Percentiles rank a stretch among this genome's conserved stretches.
These are phyloP conservation scores for Cercis canadensis DNA, from an alignment of 306 rosid genomes.

Conservation along the genomic window DNA sequence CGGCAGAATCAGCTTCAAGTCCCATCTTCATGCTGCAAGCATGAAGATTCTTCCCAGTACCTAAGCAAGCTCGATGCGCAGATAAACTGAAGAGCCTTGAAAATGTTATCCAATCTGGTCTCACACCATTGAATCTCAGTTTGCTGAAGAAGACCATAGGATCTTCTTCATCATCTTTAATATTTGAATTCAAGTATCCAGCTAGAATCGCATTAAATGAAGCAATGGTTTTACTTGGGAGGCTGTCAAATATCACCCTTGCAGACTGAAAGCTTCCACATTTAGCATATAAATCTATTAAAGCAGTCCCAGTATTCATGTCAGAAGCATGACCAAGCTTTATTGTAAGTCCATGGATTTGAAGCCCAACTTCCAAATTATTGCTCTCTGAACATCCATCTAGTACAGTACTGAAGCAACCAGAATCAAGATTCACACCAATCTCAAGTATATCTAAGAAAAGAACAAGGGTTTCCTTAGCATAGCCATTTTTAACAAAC, in stretches of 20 bases:
- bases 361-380: constrained; percentile 46
- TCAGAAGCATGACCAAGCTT: constrained; percentile 49
- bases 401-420: constrained; percentile 40
- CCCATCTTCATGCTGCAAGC: constrained; percentile 49
- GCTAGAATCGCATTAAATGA: constrained; percentile 54
- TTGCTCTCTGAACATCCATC: constrained; percentile 60
- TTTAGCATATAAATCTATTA: constrained; percentile 53
- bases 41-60: constrained; percentile 57
- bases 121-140: constrained; percentile 42
- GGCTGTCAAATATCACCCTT: constrained; percentile 40
- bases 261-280: constrained; percentile 51
- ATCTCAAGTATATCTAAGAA: constrained; percentile 45
- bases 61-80: constrained; percentile 54
- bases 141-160: constrained; percentile 46
- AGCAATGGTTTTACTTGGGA: constrained; percentile 46
- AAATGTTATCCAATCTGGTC: constrained; percentile 47
- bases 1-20: constrained; percentile 46
- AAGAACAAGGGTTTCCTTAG: constrained; percentile 34
- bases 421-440: constrained; percentile 48
- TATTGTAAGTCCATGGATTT: constrained; percentile 44
- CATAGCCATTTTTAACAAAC: constrained; percentile 39
- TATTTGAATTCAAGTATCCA: constrained; percentile 50
- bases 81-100: constrained; percentile 52
- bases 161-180: constrained; percentile 43
- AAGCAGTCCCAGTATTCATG: constrained; percentile 43